Evolutionary conservation across 768 basidiomycete species (phyloP), one percentile per base, ranked within the genome.

Genomic region (Phaffia australis): DNA sequence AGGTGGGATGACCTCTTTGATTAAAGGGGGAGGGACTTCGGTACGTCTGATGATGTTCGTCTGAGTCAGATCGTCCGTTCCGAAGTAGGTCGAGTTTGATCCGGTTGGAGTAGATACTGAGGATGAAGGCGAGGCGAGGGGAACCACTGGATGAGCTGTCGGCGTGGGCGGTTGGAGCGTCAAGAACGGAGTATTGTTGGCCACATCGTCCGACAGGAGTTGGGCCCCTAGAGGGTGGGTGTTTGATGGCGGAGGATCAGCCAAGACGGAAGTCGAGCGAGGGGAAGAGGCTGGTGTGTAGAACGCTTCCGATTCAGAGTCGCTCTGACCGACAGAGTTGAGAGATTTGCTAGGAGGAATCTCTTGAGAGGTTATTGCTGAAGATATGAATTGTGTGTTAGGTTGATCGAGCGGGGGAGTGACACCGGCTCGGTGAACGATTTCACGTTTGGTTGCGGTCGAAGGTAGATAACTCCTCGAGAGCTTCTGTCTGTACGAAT

Each of bases 151-250:
- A 48, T 62, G 62, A 7, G 52, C 55, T 25, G 52, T 27, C 23
- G 66, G 66, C 29, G 66, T 67, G 15, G 66, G 66, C 30, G 66
- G 66, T 23, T 67, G 66, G 9, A 67, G 35, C 25, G 54, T 56
- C 0, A 67, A 32, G 7, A 30, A 35, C 30, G 66, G 66, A 18
- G 59, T 60, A 65, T 58, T 11, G 55, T 62, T 25, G 60, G 50
- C 25, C 59, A 58, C 55, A 47, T 30, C 66, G 27, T 62, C 60
- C 18, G 56, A 55, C 4, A 58, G 57, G 5, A 50, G 46, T 19
- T 60, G 56, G 1, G 25, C 49, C 4, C 50, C 59, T 11, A 25
- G 19, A 16, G 23, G 25, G 47, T 6, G 25, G 18, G n/a, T 6
- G 18, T 7, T 19, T 46, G 23, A 15, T 8, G n/a, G 3, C 1